Conservation (phyloP, 148 eudicot species). For the Suaeda aralocaspica region DNA sequence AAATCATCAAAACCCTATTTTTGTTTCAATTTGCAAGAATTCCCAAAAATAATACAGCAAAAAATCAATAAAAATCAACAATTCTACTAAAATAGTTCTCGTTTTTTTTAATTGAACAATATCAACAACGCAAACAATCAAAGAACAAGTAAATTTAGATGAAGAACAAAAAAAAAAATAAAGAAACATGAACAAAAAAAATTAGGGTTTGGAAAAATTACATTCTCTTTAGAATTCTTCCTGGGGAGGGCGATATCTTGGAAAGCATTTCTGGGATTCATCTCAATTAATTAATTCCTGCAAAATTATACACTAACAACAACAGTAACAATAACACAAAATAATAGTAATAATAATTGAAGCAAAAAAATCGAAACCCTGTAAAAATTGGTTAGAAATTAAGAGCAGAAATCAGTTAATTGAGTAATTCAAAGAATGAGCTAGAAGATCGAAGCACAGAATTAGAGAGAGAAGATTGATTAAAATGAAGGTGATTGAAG, state of each 20-base stretch:
- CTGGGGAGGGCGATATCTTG: slow-evolving; percentile 57
- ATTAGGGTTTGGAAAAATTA: slow-evolving; percentile 21
- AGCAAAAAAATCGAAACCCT: neutral
- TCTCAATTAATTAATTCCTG: neutral
- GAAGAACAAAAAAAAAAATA: neutral
- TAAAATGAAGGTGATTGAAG: neutral
- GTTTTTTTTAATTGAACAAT: too few species aligned
- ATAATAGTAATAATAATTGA: neutral
- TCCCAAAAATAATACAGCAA: too few species aligned
- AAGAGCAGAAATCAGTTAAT: neutral
- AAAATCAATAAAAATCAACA: too few species aligned
- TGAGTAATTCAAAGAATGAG: neutral
- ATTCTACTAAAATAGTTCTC: too few species aligned
- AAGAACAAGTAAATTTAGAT: neutral
- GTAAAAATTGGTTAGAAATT: slow-evolving; percentile 6
- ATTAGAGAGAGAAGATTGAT: slow-evolving; percentile 9
- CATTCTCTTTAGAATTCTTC: slow-evolving; percentile 64
- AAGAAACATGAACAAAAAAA: too few species aligned
- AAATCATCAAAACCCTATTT: too few species aligned
- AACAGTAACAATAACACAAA: slow-evolving; percentile 6
- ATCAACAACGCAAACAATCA: neutral
- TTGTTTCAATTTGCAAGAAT: too few species aligned
- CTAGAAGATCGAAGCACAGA: neutral
- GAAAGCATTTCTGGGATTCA: slow-evolving; percentile 24
- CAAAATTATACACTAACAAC: slow-evolving; percentile 2